Percentiles rank a stretch among this genome's conserved stretches.
Evolutionary conservation across 805 yeast species (phyloP).

Genomic region (Wickerhamomyces pijperi): DNA sequence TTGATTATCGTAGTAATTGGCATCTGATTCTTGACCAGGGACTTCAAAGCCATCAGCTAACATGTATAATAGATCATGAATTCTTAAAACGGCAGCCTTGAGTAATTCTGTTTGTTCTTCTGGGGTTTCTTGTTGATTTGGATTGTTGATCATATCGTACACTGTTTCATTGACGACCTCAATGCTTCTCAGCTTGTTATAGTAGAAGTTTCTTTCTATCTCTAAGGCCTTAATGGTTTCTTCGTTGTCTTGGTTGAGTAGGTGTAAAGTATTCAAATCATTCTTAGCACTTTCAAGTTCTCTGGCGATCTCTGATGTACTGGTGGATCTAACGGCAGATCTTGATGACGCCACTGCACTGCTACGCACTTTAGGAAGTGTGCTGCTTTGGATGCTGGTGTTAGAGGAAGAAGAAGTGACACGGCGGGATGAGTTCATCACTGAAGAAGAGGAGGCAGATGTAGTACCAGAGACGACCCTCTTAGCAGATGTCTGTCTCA

Average conservation of each 20-base stretch:
- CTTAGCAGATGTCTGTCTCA: too few species aligned
- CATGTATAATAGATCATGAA: not conserved
- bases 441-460: not conserved
- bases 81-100: not conserved
- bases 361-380: conserved; percentile 7
- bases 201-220: conserved; percentile 83
- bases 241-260: conserved; percentile 42
- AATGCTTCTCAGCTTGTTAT: conserved; percentile 78
- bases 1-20: not conserved
- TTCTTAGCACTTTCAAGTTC: conserved; percentile 36
- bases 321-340: conserved; percentile 15
- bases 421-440: conserved; percentile 4
- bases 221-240: conserved; percentile 54
- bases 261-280: conserved; percentile 24
- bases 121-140: not conserved
- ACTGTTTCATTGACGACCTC: conserved; percentile 68
- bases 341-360: conserved; percentile 16
- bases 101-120: not conserved
- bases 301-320: conserved; percentile 24
- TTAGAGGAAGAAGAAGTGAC: conserved; percentile 7
- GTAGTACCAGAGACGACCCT: not conserved
- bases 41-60: not conserved
- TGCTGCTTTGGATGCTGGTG: not conserved
- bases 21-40: not conserved
- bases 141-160: conserved; percentile 36